Conservation (phyloP, 83 land plant species). For the Diphasiastrum complanatum region DNA sequence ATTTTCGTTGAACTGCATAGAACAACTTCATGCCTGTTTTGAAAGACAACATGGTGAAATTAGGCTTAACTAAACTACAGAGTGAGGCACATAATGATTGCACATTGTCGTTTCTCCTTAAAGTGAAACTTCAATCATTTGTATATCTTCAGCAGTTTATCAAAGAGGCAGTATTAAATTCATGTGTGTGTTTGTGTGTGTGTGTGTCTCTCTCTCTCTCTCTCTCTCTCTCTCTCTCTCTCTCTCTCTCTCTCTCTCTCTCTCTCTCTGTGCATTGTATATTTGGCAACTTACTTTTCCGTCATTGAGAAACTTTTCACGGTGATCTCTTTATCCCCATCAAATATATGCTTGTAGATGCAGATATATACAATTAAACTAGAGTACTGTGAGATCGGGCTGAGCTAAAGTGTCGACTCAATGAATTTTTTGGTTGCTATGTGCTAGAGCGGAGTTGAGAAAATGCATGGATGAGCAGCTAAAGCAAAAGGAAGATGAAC, state of each 20-base stretch:
- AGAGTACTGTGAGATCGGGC: not conserved
- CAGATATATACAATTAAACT: not conserved
- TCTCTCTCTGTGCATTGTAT: not conserved
- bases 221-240: not conserved
- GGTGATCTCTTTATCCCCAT: not conserved
- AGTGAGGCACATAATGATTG: not conserved
- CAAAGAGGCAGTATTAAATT: too few species aligned
- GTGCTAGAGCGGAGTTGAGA: constrained; percentile 12
- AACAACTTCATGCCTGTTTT: too few species aligned
- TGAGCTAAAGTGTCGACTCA: not conserved
- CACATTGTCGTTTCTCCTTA: not conserved
- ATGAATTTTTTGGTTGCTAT: not conserved
- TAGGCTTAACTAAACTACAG: too few species aligned
- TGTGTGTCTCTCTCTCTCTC: not conserved
- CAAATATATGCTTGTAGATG: not conserved
- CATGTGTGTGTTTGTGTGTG: not conserved
- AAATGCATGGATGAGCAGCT: constrained; percentile 23
- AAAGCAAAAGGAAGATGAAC: constrained; percentile 4
- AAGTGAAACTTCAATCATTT: not conserved
- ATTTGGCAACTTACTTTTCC: too few species aligned
- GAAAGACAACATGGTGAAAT: too few species aligned
- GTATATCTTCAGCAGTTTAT: too few species aligned
- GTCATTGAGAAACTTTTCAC: too few species aligned
- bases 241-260: not conserved
- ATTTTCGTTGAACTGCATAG: too few species aligned